A percentile compares a stretch with the other conserved stretches of the same genome.
Conservation (phyloP, 148 eudicot species). For the Cornus controversa region DNA sequence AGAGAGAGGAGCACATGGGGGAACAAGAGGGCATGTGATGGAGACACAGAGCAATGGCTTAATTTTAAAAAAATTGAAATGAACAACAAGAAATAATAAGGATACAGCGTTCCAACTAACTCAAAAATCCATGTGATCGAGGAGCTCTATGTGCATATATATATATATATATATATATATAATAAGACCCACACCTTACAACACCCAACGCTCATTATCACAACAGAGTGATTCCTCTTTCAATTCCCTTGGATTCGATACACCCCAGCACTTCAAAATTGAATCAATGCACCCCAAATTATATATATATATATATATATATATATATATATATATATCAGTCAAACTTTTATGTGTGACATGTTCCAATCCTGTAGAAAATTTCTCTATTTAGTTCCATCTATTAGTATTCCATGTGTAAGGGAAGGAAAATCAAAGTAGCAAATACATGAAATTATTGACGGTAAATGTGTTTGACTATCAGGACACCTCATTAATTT, state of each 20-base stretch:
- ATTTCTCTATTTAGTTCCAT: too few species aligned
- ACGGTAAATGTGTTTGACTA: too few species aligned
- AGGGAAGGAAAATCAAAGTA: too few species aligned
- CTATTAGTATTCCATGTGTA: too few species aligned
- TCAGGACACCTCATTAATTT: too few species aligned
- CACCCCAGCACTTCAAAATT: conserved; percentile 1
- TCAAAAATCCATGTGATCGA: conserved; percentile 11
- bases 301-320: too few species aligned
- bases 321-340: too few species aligned
- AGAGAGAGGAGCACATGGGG: conserved; percentile 10
- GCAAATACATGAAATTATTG: too few species aligned
- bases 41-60: conserved; percentile 13
- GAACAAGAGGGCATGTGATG: conserved; percentile 9
- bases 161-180: too few species aligned
- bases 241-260: conserved; percentile 6
- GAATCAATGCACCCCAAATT: too few species aligned
- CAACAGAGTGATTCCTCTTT: background rate
- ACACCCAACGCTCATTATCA: background rate
- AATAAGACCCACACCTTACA: background rate
- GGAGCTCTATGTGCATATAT: background rate
- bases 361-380: too few species aligned
- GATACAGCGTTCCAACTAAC: conserved; percentile 19
- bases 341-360: too few species aligned
- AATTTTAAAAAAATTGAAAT: conserved; percentile 1
- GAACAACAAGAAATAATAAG: conserved; percentile 7